Evolutionary conservation across 2,329 filamentous ascomycete species (phyloP).

Genomic region (Colletotrichum neosansevieriae): DNA sequence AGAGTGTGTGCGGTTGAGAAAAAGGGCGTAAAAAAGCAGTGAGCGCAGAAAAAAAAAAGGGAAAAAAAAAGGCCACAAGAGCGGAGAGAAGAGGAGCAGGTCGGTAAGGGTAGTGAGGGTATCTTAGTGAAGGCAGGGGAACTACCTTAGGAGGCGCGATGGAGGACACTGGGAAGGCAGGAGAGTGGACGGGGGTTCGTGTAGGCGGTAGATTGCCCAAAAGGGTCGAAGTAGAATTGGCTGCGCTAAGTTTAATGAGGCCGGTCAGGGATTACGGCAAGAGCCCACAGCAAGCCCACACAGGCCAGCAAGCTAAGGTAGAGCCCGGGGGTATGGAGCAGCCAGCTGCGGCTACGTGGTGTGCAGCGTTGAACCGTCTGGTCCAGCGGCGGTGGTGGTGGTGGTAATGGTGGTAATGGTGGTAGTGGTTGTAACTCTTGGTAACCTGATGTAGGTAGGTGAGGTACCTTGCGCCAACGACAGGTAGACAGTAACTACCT

Average conservation of each 20-base stretch:
- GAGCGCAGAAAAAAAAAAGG: conserved; percentile 13
- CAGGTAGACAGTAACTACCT: no score
- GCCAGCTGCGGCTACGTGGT: neutral
- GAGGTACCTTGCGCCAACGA: no score
- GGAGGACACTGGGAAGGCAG: conserved; percentile 36
- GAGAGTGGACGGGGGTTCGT: conserved; percentile 44
- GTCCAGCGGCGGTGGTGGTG: no score
- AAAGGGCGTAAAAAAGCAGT: conserved; percentile 24
- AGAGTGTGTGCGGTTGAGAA: conserved; percentile 8
- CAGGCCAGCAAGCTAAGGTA: conserved; percentile 10
- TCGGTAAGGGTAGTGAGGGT: conserved; percentile 31
- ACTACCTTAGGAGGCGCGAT: conserved; percentile 13
- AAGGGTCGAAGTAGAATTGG: conserved; percentile 51
- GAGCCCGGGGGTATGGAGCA: conserved; percentile 42
- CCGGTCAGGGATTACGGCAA: conserved; percentile 44
- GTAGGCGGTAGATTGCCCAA: conserved; percentile 52
- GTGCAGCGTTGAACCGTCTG: no score
- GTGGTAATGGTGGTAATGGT: neutral
- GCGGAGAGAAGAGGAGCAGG: conserved; percentile 33
- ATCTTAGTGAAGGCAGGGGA: neutral
- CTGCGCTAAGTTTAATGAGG: conserved; percentile 58
- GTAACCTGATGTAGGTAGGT: no score
- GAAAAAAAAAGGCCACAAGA: conserved; percentile 26
- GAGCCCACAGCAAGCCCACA: conserved; percentile 34
- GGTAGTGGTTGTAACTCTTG: neutral